Conservation (phyloP, 2,329 filamentous ascomycete genomes). For the Penicillium aurantiogriseum region DNA sequence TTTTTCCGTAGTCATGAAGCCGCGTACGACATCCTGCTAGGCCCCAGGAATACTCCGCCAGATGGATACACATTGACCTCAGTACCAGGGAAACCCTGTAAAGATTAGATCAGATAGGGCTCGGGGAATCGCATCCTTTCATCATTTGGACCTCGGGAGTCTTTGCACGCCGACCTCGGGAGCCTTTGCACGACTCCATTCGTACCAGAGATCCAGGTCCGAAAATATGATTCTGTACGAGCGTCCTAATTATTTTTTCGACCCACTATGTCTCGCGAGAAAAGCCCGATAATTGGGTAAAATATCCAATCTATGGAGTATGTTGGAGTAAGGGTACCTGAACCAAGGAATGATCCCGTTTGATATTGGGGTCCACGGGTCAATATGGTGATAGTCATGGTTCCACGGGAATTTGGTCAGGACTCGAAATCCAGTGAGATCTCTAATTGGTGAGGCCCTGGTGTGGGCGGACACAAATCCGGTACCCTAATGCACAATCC, state of each 20-base stretch:
- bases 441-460: background rate
- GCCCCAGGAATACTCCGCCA: background rate
- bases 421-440: background rate
- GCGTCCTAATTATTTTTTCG: background rate
- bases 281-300: background rate
- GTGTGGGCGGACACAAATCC: background rate
- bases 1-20: background rate
- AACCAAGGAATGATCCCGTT: background rate
- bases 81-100: background rate
- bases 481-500: background rate
- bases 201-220: constrained; percentile 3
- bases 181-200: background rate
- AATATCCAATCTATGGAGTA: background rate
- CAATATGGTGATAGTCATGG: background rate
- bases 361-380: background rate
- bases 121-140: background rate
- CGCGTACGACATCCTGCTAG: background rate
- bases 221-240: background rate
- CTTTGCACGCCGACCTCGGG: background rate
- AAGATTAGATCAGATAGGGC: constrained; percentile 2
- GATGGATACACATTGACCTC: background rate
- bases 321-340: background rate
- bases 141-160: background rate
- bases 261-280: background rate
- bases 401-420: background rate